Base-by-base conservation (phyloP, 202 grass and related monocot species). In the Bolboschoenoplectus hybrid region DNA sequence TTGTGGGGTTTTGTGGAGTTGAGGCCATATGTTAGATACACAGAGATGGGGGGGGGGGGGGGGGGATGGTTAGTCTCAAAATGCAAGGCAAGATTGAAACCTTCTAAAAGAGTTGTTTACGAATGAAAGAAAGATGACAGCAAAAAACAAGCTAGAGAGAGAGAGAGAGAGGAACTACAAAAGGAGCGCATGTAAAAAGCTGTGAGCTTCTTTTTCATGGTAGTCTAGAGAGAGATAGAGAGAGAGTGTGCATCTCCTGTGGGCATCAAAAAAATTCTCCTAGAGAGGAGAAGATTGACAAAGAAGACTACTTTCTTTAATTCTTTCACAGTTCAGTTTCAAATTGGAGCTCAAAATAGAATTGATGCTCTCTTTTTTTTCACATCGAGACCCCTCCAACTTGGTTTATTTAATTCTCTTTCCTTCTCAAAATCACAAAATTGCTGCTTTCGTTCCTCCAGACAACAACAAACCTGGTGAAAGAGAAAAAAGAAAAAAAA, bases 1-100 rank as follows among this genome's bases (percentile, higher is more conserved):
- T 97, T 82, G 78, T 74, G 87, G 87, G 94, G 88, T 92, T 94
- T 90, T 89, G 65, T 35, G 49, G 32, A 68, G 19, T 20, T 84
- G 65, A 43, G 7, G 63, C 82, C 82, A 84, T 84, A 40, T 13
- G 34, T 49, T 51, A 81, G 19, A 80, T 0, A 78, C 50, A 7
- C 49, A 51, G 71, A 39, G 13, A 55, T 12, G 56, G 19, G 14
- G 79, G 41, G 32, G 58, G 55, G 8, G 56, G 4, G 38, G 66
- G 80, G 67, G 32, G 16, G 49, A 84, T 11, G 20, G 46, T 26
- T 26, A 39, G 11, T 55, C n/a, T 58, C 2, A 63, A 84, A 84
- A 84, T 71, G 44, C 43, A 66, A 75, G 45, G 19, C 13, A 79
- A 80, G 84, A 71, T 86, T 77, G 20, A 86, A 86, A 67, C 20